phyloP scores from a whole-genome alignment of 1,284 basidiomycete species.

The Malassezia cuniculi region DNA sequence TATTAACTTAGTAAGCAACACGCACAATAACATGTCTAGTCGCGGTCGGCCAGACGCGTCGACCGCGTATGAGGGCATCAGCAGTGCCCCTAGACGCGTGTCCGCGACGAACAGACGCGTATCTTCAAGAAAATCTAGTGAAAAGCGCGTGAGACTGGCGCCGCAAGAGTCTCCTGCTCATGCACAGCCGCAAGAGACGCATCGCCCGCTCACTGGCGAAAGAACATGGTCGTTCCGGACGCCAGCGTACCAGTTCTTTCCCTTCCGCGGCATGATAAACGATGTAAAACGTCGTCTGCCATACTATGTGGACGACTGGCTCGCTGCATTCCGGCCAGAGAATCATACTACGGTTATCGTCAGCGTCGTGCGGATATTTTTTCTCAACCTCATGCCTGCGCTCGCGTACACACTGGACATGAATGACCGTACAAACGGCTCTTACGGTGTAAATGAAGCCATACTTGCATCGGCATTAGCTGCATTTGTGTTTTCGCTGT shows the following conservation, averaged over 20 bases:
- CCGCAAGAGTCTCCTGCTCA: too few species aligned
- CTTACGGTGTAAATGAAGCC: slow-evolving; percentile 83
- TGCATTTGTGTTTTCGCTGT: slow-evolving; percentile 74
- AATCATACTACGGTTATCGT: slow-evolving; percentile 29
- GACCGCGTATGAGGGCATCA: too few species aligned
- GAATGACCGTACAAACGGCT: slow-evolving; percentile 68
- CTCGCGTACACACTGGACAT: slow-evolving; percentile 86
- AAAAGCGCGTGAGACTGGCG: too few species aligned
- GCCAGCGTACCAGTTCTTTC: slow-evolving; percentile 35
- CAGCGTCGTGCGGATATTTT: slow-evolving; percentile 36
- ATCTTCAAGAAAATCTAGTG: too few species aligned
- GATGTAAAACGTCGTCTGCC: slow-evolving; percentile 67
- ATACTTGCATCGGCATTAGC: slow-evolving; percentile 53
- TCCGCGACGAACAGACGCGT: too few species aligned
- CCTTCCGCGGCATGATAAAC: slow-evolving; percentile 61
- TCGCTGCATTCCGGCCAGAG: slow-evolving; percentile 18
- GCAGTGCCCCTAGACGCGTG: too few species aligned
- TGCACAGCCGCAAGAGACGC: too few species aligned
- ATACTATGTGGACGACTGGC: slow-evolving; percentile 50
- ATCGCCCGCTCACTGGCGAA: too few species aligned
- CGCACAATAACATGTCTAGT: too few species aligned
- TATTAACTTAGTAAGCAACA: too few species aligned
- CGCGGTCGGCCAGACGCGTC: too few species aligned
- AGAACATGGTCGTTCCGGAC: slow-evolving; percentile 38
- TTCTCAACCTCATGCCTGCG: slow-evolving; percentile 60